phyloP scores from a whole-genome alignment of 306 rosid genomes.

The Cicer arietinum region DNA sequence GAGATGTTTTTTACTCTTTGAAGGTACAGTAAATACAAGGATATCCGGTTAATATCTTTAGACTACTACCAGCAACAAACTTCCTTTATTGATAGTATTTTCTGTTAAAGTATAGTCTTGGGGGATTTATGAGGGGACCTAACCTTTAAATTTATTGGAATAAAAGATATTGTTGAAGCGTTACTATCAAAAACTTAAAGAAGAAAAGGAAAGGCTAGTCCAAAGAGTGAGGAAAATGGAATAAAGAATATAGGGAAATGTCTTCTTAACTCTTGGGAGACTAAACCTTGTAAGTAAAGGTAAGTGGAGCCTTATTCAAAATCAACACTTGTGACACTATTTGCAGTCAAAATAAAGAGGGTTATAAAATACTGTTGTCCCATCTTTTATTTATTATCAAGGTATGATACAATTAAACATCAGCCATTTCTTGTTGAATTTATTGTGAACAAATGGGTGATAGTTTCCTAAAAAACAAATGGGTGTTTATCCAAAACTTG shows the following conservation, averaged over 20 bases:
- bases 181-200: slow-evolving; percentile 35
- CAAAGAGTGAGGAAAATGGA: slow-evolving; percentile 38
- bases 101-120: neutral
- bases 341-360: slow-evolving; percentile 33
- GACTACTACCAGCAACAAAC: slow-evolving; percentile 28
- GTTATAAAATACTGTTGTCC: neutral
- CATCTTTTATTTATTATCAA: slow-evolving; percentile 22
- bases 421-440: neutral
- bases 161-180: slow-evolving; percentile 39
- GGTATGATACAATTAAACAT: neutral
- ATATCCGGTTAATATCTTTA: neutral
- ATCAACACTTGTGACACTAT: too few relatives aligned
- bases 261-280: slow-evolving; percentile 32
- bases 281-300: slow-evolving; percentile 32
- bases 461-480: neutral
- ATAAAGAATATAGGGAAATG: slow-evolving; percentile 45
- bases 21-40: slow-evolving; percentile 1
- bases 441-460: neutral
- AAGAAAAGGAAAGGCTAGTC: slow-evolving; percentile 44
- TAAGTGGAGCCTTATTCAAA: slow-evolving; percentile 42
- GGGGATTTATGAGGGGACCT: slow-evolving; percentile 12
- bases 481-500: too few relatives aligned
- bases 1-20: slow-evolving; percentile 22
- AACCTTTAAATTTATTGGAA: slow-evolving; percentile 24
- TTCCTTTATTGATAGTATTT: neutral